These are phyloP conservation scores for Lathyrus tuberosus DNA, from an alignment of 306 rosid genomes.

Conservation along the genomic window DNA sequence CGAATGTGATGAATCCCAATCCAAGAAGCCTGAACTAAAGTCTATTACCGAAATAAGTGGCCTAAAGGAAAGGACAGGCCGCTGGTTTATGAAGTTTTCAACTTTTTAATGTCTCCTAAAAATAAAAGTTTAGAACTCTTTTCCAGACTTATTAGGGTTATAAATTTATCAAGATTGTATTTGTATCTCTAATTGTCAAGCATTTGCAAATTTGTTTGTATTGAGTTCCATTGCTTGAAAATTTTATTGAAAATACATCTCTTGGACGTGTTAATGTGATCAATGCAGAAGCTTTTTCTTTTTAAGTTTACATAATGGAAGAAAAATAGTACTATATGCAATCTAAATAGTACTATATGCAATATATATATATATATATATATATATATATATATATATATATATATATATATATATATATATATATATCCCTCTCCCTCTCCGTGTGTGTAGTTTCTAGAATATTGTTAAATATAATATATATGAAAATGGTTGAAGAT, in stretches of 20 bases:
- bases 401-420: too few species aligned
- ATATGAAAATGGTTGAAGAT: too few species aligned
- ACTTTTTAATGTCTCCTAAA: conserved; percentile 32
- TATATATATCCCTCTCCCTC: too few species aligned
- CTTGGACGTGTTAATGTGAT: background rate
- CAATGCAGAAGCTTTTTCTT: background rate
- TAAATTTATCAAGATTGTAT: conserved; percentile 30
- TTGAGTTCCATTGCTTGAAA: conserved; percentile 13
- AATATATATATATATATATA: too few species aligned
- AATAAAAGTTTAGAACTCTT: conserved; percentile 28
- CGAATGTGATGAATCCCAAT: background rate
- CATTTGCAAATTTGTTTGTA: background rate
- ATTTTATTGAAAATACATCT: background rate
- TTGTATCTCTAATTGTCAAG: conserved; percentile 1
- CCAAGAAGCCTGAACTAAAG: conserved; percentile 34
- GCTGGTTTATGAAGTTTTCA: conserved; percentile 21
- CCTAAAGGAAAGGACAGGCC: conserved; percentile 31
- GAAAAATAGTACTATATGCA: too few species aligned
- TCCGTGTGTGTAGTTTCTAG: too few species aligned
- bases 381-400: too few species aligned
- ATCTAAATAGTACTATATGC: too few species aligned
- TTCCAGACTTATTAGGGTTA: background rate
- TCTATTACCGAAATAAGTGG: conserved; percentile 9
- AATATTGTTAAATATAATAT: too few species aligned
- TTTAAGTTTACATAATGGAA: background rate